These are phyloP conservation scores for Annona squamosa DNA, from an alignment of 164 flowering plant genomes.

Conservation along the genomic window DNA sequence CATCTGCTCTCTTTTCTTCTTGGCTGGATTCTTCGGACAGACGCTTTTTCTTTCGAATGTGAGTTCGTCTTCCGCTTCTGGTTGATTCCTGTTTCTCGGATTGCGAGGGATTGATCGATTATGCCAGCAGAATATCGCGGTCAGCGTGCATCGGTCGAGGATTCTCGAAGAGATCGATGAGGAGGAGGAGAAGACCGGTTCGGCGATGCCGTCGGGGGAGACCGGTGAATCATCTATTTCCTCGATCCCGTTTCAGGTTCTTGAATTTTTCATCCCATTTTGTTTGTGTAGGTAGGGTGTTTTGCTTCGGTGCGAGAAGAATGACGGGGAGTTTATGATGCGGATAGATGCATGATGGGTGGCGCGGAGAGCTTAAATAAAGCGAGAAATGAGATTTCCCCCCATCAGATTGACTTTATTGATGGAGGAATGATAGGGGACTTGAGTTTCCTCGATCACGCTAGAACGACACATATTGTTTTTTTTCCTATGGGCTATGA, in stretches of 20 bases:
- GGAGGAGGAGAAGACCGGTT: slow-evolving; percentile 12
- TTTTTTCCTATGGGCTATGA: too few relatives aligned
- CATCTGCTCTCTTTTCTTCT: slow-evolving; percentile 49
- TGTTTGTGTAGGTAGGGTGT: neutral
- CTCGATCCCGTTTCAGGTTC: slow-evolving; percentile 71
- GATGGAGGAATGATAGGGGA: neutral
- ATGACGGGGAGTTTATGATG: neutral
- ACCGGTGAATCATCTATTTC: slow-evolving; percentile 52
- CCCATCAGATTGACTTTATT: neutral
- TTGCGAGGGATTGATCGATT: neutral
- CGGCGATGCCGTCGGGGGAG: slow-evolving; percentile 40
- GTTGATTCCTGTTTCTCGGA: neutral
- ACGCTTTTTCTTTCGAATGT: slow-evolving; percentile 54
- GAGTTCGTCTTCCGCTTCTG: neutral
- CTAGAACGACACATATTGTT: too few relatives aligned
- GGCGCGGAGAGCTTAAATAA: neutral
- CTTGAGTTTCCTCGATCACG: neutral
- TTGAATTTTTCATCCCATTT: neutral
- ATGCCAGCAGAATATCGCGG: slow-evolving; percentile 20
- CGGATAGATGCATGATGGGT: neutral
- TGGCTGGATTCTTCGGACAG: slow-evolving; percentile 61
- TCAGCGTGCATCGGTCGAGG: slow-evolving; percentile 22
- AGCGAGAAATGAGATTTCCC: neutral
- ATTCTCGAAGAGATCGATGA: slow-evolving; percentile 20
- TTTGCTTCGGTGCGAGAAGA: neutral